Evolutionary conservation across 371 early-diverging fungal species (phyloP), one percentile per base, ranked within the genome.

Genomic region (Mortierella sp.): DNA sequence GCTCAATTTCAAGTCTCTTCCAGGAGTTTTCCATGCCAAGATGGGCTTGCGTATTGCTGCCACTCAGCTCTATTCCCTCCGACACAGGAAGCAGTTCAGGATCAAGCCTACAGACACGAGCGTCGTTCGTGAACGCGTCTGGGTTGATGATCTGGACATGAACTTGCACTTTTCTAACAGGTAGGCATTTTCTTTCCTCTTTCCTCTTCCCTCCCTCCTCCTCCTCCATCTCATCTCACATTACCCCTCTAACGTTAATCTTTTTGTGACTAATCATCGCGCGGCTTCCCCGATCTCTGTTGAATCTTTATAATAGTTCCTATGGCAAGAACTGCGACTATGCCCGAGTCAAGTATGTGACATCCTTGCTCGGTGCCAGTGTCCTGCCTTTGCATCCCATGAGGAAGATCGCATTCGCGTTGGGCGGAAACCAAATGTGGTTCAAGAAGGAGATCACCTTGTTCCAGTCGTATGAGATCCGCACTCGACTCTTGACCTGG

Each of bases 101-200:
- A 76, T 76, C 61, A 64, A 61, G 39, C 76, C 76, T 22, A 68
- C 76, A 39, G 76, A 76, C 45, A 68, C 76, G 1, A 68, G 69
- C 28, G 25, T 76, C 31, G 65, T 76, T 61, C 64, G 69, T 19
- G 76, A 76, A 28, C 64, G 76, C 34, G 76, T 76, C 41, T 76
- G 76, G 76, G 60, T 76, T 34, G 76, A 76, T 45, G 76, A 76
- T 17, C 54, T 76, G 9, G 76, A 76, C 19, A 61, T 76, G 39
- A 76, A 76, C 69, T 76, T 76, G 44, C 76, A 76, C 58, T 76
- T 76, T 51, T 76, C 76, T 19, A 76, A 76, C 69, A 76, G 76
- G 76, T 76, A 61, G 28, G 17, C 3, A 3, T 25, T 27, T 14
- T 34, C 34, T 34, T 34, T 34, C 34, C 4, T 10, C 10, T 10